Percentiles rank a stretch among this genome's conserved stretches.
phyloP scores from a whole-genome alignment of 768 basidiomycete genomes.

The Tulasnella calospora region DNA sequence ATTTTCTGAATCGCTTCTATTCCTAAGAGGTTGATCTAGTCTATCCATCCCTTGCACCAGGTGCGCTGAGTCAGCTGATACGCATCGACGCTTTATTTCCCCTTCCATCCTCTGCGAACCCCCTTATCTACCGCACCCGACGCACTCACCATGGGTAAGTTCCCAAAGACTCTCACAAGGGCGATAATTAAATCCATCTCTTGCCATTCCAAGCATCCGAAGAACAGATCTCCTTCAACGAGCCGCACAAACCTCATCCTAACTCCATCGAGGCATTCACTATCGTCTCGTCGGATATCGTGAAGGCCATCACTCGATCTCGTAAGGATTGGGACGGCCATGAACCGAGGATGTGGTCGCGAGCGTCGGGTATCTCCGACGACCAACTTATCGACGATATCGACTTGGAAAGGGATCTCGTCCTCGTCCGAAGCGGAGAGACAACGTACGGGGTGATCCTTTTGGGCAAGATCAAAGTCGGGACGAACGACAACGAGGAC shows the following conservation, averaged over 20 bases:
- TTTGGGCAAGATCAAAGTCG: conserved; percentile 69
- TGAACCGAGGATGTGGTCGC: conserved; percentile 66
- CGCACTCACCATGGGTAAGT: background rate
- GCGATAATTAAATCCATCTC: background rate
- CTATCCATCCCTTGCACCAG: background rate
- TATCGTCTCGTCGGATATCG: conserved; percentile 51
- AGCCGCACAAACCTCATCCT: conserved; percentile 52
- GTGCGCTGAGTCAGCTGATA: background rate
- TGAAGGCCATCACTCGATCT: conserved; percentile 59
- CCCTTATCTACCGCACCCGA: background rate
- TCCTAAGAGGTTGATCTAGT: background rate
- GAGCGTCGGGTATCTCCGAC: conserved; percentile 52
- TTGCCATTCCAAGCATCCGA: conserved; percentile 44
- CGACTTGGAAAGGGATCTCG: conserved; percentile 39
- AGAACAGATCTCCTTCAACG: conserved; percentile 56
- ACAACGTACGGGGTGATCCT: conserved; percentile 68
- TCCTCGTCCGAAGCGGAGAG: conserved; percentile 48
- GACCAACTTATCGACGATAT: conserved; percentile 39
- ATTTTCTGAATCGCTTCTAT: background rate
- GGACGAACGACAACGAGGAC: conserved; percentile 56
- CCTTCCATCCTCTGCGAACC: background rate
- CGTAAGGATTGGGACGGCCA: conserved; percentile 68
- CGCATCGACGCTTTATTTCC: background rate
- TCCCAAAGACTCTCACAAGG: background rate
- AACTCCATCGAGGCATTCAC: conserved; percentile 66